Base-by-base conservation (phyloP, 441 rosid genomes). In the Jatropha multifida region DNA sequence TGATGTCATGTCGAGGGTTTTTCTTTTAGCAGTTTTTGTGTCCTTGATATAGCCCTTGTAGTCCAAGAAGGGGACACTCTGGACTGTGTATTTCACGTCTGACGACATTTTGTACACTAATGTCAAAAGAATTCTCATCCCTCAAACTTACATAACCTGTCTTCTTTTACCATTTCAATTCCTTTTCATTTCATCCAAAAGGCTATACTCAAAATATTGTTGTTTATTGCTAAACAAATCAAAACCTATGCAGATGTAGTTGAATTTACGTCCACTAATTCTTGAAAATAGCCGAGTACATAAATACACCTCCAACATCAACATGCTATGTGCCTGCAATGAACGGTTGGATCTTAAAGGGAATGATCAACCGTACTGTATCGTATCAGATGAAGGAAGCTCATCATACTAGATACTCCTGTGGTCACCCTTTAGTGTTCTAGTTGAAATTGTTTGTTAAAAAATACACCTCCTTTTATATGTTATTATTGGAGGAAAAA, bases 31-130 rank as follows among this genome's bases (percentile, higher is more conserved):
- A 76, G 49, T 59, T 81, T 70, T 46, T 71, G 74, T 60, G 81
- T 77, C 83, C 83, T 78, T 62, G 40, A 55, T 65, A 52, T 62
- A 79, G 72, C 40, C 77, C 76, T 11, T 89, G 91, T 84, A 83
- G 86, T 74, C 83, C 56, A 65, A 65, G 83, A 73, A 71, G 91
- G 92, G 81, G 83, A 89, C 94, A 86, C 74, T 51, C 65, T 74
- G 80, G 77, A 78, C 80, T 78, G 20, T 77, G 72, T 73, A 75
- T 80, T 81, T 85, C 79, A 74, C 73, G 74, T 81, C 76, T 56
- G 78, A 87, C 79, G 84, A 79, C 84, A 82, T 76, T 65, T 75
- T 68, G 81, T 78, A 62, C 84, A 70, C 40, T 44, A 5, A 17
- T 65, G 81, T 77, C 78, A 77, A 38, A 70, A 79, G 59, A 59